phyloP scores from a whole-genome alignment of 768 basidiomycete species.

The Brasilioporus rufonigricans region DNA sequence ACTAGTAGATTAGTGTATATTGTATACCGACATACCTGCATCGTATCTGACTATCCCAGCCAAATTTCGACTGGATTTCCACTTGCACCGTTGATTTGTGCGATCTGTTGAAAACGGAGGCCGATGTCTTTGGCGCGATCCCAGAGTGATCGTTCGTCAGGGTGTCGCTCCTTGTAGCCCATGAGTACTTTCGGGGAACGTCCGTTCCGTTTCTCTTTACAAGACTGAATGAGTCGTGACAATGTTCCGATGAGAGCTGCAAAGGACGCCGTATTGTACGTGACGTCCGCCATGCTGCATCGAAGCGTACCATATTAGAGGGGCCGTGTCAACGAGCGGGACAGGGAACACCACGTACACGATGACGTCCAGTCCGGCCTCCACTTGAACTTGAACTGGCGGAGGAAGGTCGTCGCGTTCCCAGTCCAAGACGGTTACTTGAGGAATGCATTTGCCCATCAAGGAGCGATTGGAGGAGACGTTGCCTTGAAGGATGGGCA shows the following conservation, averaged over 20 bases:
- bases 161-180: conserved; percentile 87
- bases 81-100: conserved; percentile 54
- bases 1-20: conserved; percentile 1
- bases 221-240: conserved; percentile 39
- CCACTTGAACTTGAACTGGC: conserved; percentile 38
- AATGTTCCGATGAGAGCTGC: conserved; percentile 73
- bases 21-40: conserved; percentile 13
- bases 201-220: conserved; percentile 7
- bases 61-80: conserved; percentile 71
- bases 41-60: conserved; percentile 45
- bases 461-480: conserved; percentile 44
- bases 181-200: conserved; percentile 55
- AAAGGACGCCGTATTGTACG: conserved; percentile 88
- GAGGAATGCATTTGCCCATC: conserved; percentile 30
- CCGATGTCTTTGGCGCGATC: conserved; percentile 49
- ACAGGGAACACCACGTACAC: conserved; percentile 49
- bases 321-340: neutral
- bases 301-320: conserved; percentile 1
- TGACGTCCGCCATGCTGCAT: conserved; percentile 85
- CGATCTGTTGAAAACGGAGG: conserved; percentile 56
- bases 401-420: conserved; percentile 56
- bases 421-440: conserved; percentile 67
- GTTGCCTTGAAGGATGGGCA: conserved; percentile 75
- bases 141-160: conserved; percentile 76
- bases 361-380: conserved; percentile 55